Evolutionary conservation across 2,329 filamentous ascomycete genomes (phyloP).

Genomic region (Hymenotorrendiella dingleyae): DNA sequence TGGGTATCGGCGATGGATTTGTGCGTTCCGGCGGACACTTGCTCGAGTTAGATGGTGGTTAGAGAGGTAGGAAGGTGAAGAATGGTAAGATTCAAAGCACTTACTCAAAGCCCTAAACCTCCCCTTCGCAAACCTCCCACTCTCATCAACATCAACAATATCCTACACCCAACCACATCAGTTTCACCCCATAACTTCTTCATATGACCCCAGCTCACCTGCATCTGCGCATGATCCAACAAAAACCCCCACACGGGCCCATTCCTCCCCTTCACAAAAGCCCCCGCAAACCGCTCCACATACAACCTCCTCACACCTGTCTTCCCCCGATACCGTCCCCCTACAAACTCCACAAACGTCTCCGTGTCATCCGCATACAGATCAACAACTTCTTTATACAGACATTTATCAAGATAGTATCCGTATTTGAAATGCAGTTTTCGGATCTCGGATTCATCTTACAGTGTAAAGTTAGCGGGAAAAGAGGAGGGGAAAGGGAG

Average conservation of each 20-base stretch:
- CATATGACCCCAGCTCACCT: too few species aligned
- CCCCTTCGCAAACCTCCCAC: constrained; percentile 42
- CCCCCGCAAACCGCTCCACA: constrained; percentile 43
- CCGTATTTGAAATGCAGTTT: constrained; percentile 53
- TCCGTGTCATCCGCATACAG: constrained; percentile 48
- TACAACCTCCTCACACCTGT: constrained; percentile 47
- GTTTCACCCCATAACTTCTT: too few species aligned
- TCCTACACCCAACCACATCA: too few species aligned
- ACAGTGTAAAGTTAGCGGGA: constrained; percentile 11
- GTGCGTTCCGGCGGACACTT: constrained; percentile 50
- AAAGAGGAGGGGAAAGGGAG: constrained; percentile 28
- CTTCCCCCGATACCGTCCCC: constrained; percentile 46
- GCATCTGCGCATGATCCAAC: constrained; percentile 52
- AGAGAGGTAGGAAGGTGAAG: too few species aligned
- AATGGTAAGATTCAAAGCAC: too few species aligned
- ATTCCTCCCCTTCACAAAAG: constrained; percentile 48
- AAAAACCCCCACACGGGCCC: constrained; percentile 50
- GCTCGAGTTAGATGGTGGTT: too few species aligned
- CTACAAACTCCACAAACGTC: constrained; percentile 50
- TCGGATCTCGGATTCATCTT: constrained; percentile 48
- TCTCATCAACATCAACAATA: constrained; percentile 44
- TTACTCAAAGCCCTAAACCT: constrained; percentile 50
- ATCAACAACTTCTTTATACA: constrained; percentile 48
- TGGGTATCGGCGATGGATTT: constrained; percentile 43
- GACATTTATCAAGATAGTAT: constrained; percentile 54